A percentile compares a stretch with the other conserved stretches of the same genome.
phyloP scores from a whole-genome alignment of 164 flowering plant genomes.

The Magnolia kwangsiensis region DNA sequence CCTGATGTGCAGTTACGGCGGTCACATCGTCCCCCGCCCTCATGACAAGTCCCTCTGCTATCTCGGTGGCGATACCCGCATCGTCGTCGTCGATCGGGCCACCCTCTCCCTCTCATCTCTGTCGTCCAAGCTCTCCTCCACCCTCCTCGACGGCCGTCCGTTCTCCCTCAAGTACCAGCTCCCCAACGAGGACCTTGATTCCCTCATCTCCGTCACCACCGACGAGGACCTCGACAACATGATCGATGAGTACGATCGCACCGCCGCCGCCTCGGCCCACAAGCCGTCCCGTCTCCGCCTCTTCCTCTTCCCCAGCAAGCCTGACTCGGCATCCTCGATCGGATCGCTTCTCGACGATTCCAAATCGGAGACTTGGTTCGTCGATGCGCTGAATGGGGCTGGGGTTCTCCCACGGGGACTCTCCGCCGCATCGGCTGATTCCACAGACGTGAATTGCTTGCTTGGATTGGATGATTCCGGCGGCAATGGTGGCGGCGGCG shows the following conservation, averaged over 20 bases:
- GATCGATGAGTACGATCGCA: slow-evolving; percentile 92
- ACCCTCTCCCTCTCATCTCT: slow-evolving; percentile 52
- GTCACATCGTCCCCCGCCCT: slow-evolving; percentile 90
- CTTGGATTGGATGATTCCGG: slow-evolving; percentile 41
- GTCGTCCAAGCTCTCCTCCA: slow-evolving; percentile 49
- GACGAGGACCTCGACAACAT: slow-evolving; percentile 94
- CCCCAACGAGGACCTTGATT: slow-evolving; percentile 86
- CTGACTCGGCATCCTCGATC: slow-evolving; percentile 60
- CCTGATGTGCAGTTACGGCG: slow-evolving; percentile 96
- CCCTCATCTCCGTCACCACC: slow-evolving; percentile 78
- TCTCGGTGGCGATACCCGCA: slow-evolving; percentile 91
- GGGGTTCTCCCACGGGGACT: slow-evolving; percentile 48
- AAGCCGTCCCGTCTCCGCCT: slow-evolving; percentile 51
- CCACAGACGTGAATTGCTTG: slow-evolving; percentile 43
- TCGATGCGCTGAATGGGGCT: slow-evolving; percentile 66
- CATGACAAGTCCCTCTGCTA: slow-evolving; percentile 86
- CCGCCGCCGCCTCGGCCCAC: slow-evolving; percentile 6
- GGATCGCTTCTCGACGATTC: slow-evolving; percentile 63
- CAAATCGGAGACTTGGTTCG: slow-evolving; percentile 83
- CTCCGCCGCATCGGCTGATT: slow-evolving; percentile 43
- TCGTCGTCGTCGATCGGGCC: slow-evolving; percentile 72
- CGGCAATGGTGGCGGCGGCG: not conserved
- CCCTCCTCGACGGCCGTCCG: slow-evolving; percentile 41
- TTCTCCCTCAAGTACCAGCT: slow-evolving; percentile 83
- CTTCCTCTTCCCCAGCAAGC: slow-evolving; percentile 57